Evolutionary conservation across 306 rosid genomes (phyloP).

Genomic region (Comarum palustre): DNA sequence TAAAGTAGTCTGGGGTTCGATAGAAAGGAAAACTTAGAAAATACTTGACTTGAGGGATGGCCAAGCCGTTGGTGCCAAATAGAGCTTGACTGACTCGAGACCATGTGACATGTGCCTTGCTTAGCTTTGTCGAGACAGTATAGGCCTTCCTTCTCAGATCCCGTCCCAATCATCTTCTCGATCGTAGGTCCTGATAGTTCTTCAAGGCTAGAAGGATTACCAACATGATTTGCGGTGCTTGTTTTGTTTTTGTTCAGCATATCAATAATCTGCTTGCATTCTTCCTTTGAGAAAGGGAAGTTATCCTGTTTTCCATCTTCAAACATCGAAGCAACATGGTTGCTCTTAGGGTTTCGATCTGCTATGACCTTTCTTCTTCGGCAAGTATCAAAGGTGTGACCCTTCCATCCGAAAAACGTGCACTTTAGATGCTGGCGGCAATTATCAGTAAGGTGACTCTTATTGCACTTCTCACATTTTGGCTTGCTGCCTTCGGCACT

Average conservation of each 20-base stretch:
- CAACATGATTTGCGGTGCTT: background rate
- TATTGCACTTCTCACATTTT: background rate
- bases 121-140: too few relatives aligned
- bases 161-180: too few relatives aligned
- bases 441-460: background rate
- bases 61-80: too few relatives aligned
- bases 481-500: background rate
- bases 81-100: too few relatives aligned
- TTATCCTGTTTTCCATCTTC: background rate
- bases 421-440: background rate
- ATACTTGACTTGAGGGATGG: too few relatives aligned
- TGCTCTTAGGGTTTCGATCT: background rate
- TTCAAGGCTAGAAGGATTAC: background rate
- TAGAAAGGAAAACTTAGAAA: too few relatives aligned
- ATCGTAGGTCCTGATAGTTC: too few relatives aligned
- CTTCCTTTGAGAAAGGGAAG: background rate
- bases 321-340: background rate
- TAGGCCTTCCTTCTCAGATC: too few relatives aligned
- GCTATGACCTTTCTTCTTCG: background rate
- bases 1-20: too few relatives aligned
- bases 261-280: background rate
- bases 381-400: background rate
- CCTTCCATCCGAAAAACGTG: background rate
- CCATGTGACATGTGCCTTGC: too few relatives aligned
- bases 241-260: too few relatives aligned